Evolutionary conservation across 2,329 filamentous ascomycete genomes (phyloP), one percentile per base, ranked within the genome.

Genomic region (Paramyrothecium roridum): DNA sequence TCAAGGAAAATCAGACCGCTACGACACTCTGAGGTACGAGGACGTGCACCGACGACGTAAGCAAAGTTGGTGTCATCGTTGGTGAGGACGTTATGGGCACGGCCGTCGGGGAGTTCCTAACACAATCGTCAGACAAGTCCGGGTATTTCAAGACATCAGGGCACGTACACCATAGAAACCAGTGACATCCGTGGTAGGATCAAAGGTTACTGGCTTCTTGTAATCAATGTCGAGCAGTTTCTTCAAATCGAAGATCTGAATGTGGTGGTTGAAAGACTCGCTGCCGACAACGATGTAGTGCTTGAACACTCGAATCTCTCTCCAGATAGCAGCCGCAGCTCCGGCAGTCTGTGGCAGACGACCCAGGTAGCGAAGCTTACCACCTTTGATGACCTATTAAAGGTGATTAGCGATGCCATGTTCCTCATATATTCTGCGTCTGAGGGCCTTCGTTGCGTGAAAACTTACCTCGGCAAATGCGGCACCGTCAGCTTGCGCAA

Each of bases 191-290:
- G 53, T 57, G n/a, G 60, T 55, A 33, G 53, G 53, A 46, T 57
- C 56, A 48, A 57, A 57, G 20, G 54, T 54, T 13, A 57, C 50
- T n/a, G 78, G 77, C 22, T 57, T 67, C 2, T 66, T 69, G 2
- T 76, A 74, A 66, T 78, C 71, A 56, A 83, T 64, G 40, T 70
- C 69, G 53, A 81, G 70, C n/a, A 83, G 71, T 71, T 80, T 85
- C 62, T 73, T 78, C 80, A 85, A 78, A 68, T 87, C 84, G 63
- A 87, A 87, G 68, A 86, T 77, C 68, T 86, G 84, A 49, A 87
- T 77, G 34, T 80, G 80, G 67, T 86, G 83, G 61, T 73, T 66
- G 47, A 65, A 61, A 34, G 79, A 77, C 59, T 76, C 73, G 61
- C 67, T 68, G 37, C 73, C 72, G 54, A 76, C 70, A 54, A 75